Conservation (phyloP, 371 early-diverging fungal genomes). For the Actinomucor elegans region DNA sequence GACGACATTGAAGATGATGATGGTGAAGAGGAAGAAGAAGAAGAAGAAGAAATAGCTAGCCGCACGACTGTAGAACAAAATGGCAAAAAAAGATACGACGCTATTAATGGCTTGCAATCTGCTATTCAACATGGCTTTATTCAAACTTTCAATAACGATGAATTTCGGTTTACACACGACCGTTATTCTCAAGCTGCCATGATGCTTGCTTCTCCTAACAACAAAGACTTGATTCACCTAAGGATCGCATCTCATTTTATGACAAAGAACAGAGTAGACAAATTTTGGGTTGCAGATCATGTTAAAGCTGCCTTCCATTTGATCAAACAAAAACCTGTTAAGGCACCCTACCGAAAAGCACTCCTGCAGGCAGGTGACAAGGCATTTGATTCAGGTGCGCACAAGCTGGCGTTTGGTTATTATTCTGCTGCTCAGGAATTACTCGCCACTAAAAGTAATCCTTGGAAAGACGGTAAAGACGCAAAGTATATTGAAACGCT, state of each 20-base stretch:
- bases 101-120: slow-evolving; percentile 47
- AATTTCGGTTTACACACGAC: slow-evolving; percentile 47
- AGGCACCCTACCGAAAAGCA: slow-evolving; percentile 31
- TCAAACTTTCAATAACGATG: slow-evolving; percentile 39
- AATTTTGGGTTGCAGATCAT: slow-evolving; percentile 65
- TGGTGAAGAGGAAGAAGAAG: slow-evolving; percentile 14
- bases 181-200: slow-evolving; percentile 49
- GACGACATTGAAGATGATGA: slow-evolving; percentile 25
- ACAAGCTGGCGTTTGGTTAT: slow-evolving; percentile 39
- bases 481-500: slow-evolving; percentile 40
- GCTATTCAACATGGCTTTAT: slow-evolving; percentile 49
- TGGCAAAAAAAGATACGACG: slow-evolving; percentile 23
- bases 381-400: slow-evolving; percentile 46
- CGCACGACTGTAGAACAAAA: not conserved
- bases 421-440: slow-evolving; percentile 34
- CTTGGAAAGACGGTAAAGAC: slow-evolving; percentile 45
- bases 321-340: slow-evolving; percentile 63
- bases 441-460: slow-evolving; percentile 15
- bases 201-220: slow-evolving; percentile 31
- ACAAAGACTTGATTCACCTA: slow-evolving; percentile 31
- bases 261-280: slow-evolving; percentile 29
- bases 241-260: slow-evolving; percentile 41
- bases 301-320: slow-evolving; percentile 78
- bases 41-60: not conserved
- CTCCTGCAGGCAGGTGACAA: slow-evolving; percentile 41